Conservation (phyloP, 169 alveolate species). For the Plasmodium gonderi region DNA sequence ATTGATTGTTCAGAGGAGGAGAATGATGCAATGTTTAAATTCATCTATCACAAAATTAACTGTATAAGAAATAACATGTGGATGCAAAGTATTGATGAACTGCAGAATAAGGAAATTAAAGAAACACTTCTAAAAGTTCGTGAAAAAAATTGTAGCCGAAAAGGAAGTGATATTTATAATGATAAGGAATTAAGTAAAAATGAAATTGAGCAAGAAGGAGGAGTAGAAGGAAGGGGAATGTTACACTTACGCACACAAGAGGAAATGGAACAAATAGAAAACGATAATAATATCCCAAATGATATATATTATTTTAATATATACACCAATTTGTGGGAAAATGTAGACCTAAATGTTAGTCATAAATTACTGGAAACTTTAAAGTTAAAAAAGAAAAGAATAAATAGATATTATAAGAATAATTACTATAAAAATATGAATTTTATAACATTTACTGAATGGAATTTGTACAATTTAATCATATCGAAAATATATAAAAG, state of each 20-base stretch:
- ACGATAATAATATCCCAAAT: not conserved
- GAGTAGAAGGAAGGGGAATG: conserved; percentile 19
- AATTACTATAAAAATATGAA: conserved; percentile 3
- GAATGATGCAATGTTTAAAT: conserved; percentile 1
- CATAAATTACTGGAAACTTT: conserved; percentile 25
- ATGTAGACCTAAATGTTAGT: conserved; percentile 47
- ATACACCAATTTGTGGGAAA: conserved; percentile 44
- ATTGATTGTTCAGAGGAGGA: conserved; percentile 2
- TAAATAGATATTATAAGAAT: conserved; percentile 50
- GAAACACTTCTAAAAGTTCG: not conserved
- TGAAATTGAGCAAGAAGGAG: not conserved
- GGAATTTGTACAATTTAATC: conserved; percentile 40
- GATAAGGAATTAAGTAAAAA: not conserved
- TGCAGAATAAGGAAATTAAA: conserved; percentile 46
- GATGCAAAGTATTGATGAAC: conserved; percentile 17
- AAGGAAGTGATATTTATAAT: not conserved
- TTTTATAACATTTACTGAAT: conserved; percentile 44
- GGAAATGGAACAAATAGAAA: not conserved
- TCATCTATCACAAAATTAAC: conserved; percentile 31
- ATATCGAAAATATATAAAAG: conserved; percentile 49
- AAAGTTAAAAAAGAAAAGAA: conserved; percentile 23
- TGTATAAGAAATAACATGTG: conserved; percentile 56
- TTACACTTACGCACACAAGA: not conserved
- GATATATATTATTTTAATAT: conserved; percentile 44
- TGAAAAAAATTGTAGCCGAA: not conserved